Percentiles rank a stretch among this genome's conserved stretches.
Conservation (phyloP, 177 flowering plant species). For the Vitis hybrid region DNA sequence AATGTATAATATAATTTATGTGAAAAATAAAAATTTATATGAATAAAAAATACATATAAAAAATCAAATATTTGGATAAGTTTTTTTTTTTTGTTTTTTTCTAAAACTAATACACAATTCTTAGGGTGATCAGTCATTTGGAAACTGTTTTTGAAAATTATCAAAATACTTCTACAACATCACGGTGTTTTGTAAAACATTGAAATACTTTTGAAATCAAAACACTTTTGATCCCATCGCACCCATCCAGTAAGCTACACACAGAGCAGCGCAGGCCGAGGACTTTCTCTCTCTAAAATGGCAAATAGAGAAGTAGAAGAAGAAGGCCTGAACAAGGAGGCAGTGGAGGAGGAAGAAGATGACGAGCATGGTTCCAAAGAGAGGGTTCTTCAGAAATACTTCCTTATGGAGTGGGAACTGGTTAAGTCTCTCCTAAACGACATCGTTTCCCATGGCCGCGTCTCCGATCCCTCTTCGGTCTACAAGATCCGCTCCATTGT, state of each 20-base stretch:
- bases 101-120: not conserved
- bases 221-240: not conserved
- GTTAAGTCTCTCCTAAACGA: slow-evolving; percentile 78
- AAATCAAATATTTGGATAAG: too few species aligned
- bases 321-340: slow-evolving; percentile 8
- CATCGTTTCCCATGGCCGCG: slow-evolving; percentile 65
- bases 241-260: not conserved
- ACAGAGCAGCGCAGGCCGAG: too few species aligned
- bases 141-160: not conserved
- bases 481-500: slow-evolving; percentile 89
- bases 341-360: slow-evolving; percentile 42
- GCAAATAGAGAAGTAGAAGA: slow-evolving; percentile 13
- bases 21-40: too few species aligned
- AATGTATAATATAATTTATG: too few species aligned
- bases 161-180: too few species aligned
- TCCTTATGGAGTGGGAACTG: slow-evolving; percentile 81
- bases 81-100: not conserved
- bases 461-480: slow-evolving; percentile 61
- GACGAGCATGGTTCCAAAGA: slow-evolving; percentile 82
- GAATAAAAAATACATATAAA: too few species aligned
- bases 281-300: slow-evolving; percentile 14
- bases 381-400: slow-evolving; percentile 67
- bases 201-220: not conserved
- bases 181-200: too few species aligned
- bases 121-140: not conserved